These are phyloP conservation scores for Skeletonema costatum DNA, from an alignment of 108 stramenopile species.

Conservation along the genomic window DNA sequence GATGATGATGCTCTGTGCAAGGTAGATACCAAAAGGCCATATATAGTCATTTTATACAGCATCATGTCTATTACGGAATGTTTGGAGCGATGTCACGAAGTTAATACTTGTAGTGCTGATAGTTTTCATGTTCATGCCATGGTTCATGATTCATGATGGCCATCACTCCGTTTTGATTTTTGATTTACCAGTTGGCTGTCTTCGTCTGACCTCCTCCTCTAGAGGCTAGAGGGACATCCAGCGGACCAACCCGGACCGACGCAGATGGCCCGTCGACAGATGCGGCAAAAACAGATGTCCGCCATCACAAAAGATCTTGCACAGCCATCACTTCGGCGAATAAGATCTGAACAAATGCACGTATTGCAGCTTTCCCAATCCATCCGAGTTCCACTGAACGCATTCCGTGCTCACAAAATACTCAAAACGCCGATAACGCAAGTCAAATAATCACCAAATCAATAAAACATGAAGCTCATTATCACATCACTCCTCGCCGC, in stretches of 20 bases:
- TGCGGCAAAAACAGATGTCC: background rate
- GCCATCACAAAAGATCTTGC: background rate
- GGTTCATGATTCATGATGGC: too few relatives aligned
- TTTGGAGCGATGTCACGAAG: too few relatives aligned
- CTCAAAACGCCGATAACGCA: background rate
- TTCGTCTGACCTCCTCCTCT: too few relatives aligned
- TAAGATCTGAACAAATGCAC: background rate
- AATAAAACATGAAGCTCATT: slow-evolving; percentile 49
- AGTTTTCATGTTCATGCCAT: too few relatives aligned
- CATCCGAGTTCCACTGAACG: background rate
- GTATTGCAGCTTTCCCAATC: background rate
- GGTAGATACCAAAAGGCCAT: background rate
- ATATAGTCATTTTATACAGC: background rate
- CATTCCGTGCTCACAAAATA: background rate
- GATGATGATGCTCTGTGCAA: background rate
- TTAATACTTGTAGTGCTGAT: too few relatives aligned
- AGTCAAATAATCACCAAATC: background rate
- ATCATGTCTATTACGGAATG: background rate
- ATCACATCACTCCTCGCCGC: slow-evolving; percentile 23
- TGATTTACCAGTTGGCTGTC: too few relatives aligned
- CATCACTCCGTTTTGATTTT: too few relatives aligned
- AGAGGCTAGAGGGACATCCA: too few relatives aligned
- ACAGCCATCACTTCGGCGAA: background rate
- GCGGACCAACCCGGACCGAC: background rate
- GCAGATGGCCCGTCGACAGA: background rate